Conservation (phyloP, 2,329 filamentous ascomycete species). For the Beauveria asiatica region DNA sequence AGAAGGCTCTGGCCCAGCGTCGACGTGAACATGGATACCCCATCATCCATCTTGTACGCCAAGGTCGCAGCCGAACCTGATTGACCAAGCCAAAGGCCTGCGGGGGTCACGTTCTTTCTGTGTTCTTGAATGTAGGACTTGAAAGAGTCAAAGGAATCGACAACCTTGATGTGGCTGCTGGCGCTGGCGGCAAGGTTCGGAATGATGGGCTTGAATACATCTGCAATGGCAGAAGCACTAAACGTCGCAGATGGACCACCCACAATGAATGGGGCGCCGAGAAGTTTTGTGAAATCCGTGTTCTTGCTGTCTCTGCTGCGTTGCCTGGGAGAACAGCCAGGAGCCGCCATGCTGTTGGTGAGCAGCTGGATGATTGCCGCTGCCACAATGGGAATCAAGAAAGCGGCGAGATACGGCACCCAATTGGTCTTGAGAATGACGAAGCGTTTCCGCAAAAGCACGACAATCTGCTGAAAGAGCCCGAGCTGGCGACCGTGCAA, state of each 20-base stretch:
- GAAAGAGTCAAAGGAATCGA: conserved; percentile 54
- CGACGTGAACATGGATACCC: conserved; percentile 36
- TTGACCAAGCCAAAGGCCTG: conserved; percentile 66
- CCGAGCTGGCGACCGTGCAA: conserved; percentile 50
- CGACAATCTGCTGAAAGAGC: conserved; percentile 50
- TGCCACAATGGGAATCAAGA: conserved; percentile 68
- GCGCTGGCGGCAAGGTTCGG: conserved; percentile 13
- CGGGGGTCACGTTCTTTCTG: conserved; percentile 61
- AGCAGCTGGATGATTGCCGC: conserved; percentile 68
- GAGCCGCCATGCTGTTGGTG: conserved; percentile 44
- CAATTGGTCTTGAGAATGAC: conserved; percentile 48
- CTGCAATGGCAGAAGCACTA: conserved; percentile 3
- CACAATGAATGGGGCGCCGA: conserved; percentile 15
- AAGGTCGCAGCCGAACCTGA: conserved; percentile 50
- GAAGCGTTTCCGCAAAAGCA: conserved; percentile 56
- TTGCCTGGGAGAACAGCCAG: conserved; percentile 32
- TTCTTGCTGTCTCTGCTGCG: conserved; percentile 12
- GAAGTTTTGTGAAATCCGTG: conserved; percentile 15
- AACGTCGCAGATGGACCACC: conserved; percentile 18
- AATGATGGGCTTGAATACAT: conserved; percentile 12
- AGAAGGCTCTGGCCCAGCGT: conserved; percentile 55
- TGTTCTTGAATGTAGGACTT: conserved; percentile 52
- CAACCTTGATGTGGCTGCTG: conserved; percentile 12
- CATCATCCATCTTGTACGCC: conserved; percentile 56
- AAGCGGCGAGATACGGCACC: conserved; percentile 62